phyloP scores from a whole-genome alignment of 192 early-diverging fungal genomes.

The Gryganskiella cystojenkinii region DNA sequence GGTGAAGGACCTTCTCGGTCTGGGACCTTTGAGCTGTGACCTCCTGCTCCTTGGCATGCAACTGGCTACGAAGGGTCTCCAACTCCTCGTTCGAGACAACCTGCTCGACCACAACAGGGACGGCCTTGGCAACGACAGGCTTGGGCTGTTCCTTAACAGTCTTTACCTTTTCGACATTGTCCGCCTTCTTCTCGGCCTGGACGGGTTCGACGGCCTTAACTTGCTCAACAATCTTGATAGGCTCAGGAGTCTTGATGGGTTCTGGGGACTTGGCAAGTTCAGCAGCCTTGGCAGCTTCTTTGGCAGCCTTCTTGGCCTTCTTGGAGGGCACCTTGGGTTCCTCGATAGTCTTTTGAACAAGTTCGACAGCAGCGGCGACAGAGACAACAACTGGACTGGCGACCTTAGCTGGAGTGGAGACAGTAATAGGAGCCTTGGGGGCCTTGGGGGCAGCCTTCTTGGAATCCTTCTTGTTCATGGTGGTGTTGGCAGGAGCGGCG shows the following conservation, averaged over 20 bases:
- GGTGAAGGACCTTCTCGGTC: background rate
- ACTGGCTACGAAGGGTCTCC: slow-evolving; percentile 5
- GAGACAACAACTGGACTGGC: slow-evolving; percentile 6
- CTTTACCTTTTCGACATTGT: background rate
- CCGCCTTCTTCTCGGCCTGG: slow-evolving; percentile 1
- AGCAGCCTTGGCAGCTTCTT: slow-evolving; percentile 6
- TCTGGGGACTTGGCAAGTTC: slow-evolving; percentile 6
- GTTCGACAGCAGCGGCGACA: slow-evolving; percentile 4
- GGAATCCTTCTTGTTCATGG: slow-evolving; percentile 35
- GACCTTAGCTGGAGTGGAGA: slow-evolving; percentile 7
- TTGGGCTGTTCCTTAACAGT: slow-evolving; percentile 10
- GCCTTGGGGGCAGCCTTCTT: slow-evolving; percentile 15
- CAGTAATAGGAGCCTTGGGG: slow-evolving; percentile 2
- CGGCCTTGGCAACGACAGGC: slow-evolving; percentile 1
- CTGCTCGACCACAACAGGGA: background rate
- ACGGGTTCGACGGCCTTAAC: slow-evolving; percentile 18
- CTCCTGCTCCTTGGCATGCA: slow-evolving; percentile 10
- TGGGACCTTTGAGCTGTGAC: background rate
- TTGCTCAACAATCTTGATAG: slow-evolving; percentile 5
- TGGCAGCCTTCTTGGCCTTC: slow-evolving; percentile 32
- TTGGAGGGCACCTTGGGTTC: slow-evolving; percentile 20
- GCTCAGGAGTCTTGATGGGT: slow-evolving; percentile 11
- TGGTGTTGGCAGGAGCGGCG: slow-evolving; percentile 18
- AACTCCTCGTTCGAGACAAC: background rate
- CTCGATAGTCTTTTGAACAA: slow-evolving; percentile 16